A percentile compares a stretch with the other conserved stretches of the same genome.
phyloP scores from a whole-genome alignment of 2,329 filamentous ascomycete genomes.

The Fusarium sp. region DNA sequence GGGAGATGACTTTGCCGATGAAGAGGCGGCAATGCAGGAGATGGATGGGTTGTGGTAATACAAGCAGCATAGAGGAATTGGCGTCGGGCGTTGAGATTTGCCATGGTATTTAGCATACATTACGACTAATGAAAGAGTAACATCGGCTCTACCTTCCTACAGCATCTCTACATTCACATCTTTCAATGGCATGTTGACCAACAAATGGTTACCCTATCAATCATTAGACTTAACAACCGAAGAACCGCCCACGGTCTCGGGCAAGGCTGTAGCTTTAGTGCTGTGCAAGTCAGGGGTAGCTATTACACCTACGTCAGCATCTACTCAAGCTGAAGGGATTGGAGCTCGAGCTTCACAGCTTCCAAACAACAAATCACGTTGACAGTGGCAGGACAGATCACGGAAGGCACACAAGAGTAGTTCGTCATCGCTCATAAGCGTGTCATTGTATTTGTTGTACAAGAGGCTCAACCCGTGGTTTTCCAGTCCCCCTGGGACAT shows the following conservation, averaged over 20 bases:
- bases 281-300: neutral
- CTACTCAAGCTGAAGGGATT: neutral
- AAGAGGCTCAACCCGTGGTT: conserved; percentile 29
- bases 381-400: neutral
- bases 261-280: neutral
- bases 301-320: neutral
- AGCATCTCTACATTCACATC: neutral
- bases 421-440: conserved; percentile 32
- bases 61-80: neutral
- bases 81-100: conserved; percentile 8
- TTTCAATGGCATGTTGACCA: neutral
- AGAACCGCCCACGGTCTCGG: neutral
- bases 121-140: neutral
- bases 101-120: neutral
- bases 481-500: conserved; percentile 33
- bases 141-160: neutral
- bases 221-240: neutral
- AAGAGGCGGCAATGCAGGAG: conserved; percentile 76
- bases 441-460: conserved; percentile 41
- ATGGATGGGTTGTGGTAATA: conserved; percentile 66
- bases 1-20: conserved; percentile 65
- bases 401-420: neutral
- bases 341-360: neutral
- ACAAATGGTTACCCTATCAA: neutral
- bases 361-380: neutral